Evolutionary conservation across 2,329 filamentous ascomycete genomes (phyloP), one percentile per base, ranked within the genome.

Genomic region (Ophiostoma sp.): DNA sequence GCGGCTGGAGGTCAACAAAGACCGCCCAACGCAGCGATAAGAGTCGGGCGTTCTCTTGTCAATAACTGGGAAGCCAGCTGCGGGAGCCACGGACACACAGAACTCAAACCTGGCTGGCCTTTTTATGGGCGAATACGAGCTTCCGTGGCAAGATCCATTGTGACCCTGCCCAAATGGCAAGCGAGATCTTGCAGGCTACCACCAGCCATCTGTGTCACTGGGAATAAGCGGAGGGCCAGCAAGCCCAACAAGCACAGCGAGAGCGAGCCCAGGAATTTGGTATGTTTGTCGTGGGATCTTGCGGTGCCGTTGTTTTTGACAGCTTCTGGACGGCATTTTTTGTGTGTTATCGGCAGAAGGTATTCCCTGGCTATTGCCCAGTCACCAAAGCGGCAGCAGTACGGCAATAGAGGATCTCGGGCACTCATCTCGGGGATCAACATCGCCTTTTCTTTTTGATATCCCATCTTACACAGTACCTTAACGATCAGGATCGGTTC

Each of bases 161-260:
- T 17, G 4, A n/a, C 33, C 68, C 50, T 57, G 68, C 28, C n/a
- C 42, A 12, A 25, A 57, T 57, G n/a, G 48, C 68, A 59, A 25
- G 48, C 68, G 33, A 57, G 68, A 70, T 70, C 68, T 42, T 70
- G 68, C 68, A 57, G 50, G 48, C 22, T 19, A 48, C 42, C n/a
- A 25, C 12, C 28, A 36, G 64, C 42, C 28, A 31, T 52, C 25
- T 31, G 64, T 69, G 42, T 22, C 22, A 69, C 42, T 19, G 42
- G 28, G 25, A 19, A 33, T 52, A 50, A 39, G 19, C n/a, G 61
- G 61, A 64, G 61, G 28, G 36, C 11, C 7, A n/a, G n/a, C n/a
- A n/a, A n/a, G n/a, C n/a, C n/a, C n/a, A n/a, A n/a, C n/a, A n/a
- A n/a, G n/a, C n/a, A n/a, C 15, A 19, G 42, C 42, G 15, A 45